Evolutionary conservation across 768 basidiomycete genomes (phyloP), one percentile per base, ranked within the genome.

Genomic region (Auricularia auricula-judae): DNA sequence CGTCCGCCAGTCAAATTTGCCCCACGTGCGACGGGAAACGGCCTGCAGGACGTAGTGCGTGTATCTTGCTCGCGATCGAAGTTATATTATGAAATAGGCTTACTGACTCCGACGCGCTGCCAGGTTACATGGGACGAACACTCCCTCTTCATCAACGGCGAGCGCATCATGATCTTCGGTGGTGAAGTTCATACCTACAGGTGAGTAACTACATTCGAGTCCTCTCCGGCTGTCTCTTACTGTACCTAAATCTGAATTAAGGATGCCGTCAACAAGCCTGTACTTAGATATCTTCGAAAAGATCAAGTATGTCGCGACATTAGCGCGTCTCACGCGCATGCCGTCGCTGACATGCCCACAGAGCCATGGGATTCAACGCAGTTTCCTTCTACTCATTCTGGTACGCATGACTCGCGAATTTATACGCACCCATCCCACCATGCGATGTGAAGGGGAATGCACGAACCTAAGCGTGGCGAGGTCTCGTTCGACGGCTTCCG

Each of bases 121-220:
- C 12, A 42, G 39, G 82, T 85, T 16, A 80, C 80, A 3, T 87
- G 85, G 85, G 53, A 87, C 69, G 71, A 79, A 56, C 79, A 84
- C 65, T 85, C 84, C 0, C 74, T 86, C 5, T 84, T 77, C 70
- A 81, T 87, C 60, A 75, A 80, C 0, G 84, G 82, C 4, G 82
- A 85, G 67, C 77, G 84, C 4, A 68, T 81, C 23, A 84, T 84
- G 72, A 77, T 85, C 59, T 78, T 83, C 47, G 82, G 81, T 11
- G 86, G 85, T 34, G 86, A 87, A 70, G 75, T 85, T 63, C 85
- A 87, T 69, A 80, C 86, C 16, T 86, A 82, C 80, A 76, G 85
- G 67, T 67, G 81, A 0, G 81, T 54, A 80, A 80, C 0, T 78
- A 79, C 29, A 29, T 2, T 29, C 29, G 29, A 29, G 2, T 29